Conservation (phyloP, 1,284 basidiomycete species). For the Ceratobasidium sp. region DNA sequence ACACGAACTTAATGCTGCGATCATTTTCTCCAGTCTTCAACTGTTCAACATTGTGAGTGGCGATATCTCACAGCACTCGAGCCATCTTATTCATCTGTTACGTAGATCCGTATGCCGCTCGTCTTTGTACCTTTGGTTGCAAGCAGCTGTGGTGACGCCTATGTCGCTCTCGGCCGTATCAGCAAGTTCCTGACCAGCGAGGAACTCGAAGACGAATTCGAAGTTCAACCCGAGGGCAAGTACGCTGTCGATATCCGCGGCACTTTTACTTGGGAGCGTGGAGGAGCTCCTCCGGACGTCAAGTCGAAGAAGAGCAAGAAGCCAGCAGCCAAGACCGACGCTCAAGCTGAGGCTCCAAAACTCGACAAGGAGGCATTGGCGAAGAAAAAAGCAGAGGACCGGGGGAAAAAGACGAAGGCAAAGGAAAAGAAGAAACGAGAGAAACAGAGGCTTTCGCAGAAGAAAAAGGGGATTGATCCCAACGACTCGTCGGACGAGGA, state of each 20-base stretch:
- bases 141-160: conserved; percentile 57
- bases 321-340: conserved; percentile 37
- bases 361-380: conserved; percentile 39
- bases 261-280: conserved; percentile 73
- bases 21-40: conserved; percentile 76
- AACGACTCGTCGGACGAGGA: conserved; percentile 37
- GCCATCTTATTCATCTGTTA: not conserved
- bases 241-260: conserved; percentile 66
- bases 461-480: conserved; percentile 27
- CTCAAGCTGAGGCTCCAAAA: conserved; percentile 22
- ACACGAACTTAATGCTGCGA: conserved; percentile 69
- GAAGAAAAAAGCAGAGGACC: conserved; percentile 41
- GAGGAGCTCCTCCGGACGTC: conserved; percentile 42
- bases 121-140: conserved; percentile 33
- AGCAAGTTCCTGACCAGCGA: conserved; percentile 68
- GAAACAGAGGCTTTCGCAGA: conserved; percentile 32
- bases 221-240: conserved; percentile 53
- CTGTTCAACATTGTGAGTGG: conserved; percentile 69
- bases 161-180: conserved; percentile 68
- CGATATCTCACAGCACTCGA: not conserved
- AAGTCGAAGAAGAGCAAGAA: conserved; percentile 46
- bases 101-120: conserved; percentile 31
- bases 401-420: conserved; percentile 41
- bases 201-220: conserved; percentile 63
- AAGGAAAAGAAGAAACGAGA: conserved; percentile 47